phyloP scores from a whole-genome alignment of 2,329 filamentous ascomycete genomes.

The Cladosporium sp. region DNA sequence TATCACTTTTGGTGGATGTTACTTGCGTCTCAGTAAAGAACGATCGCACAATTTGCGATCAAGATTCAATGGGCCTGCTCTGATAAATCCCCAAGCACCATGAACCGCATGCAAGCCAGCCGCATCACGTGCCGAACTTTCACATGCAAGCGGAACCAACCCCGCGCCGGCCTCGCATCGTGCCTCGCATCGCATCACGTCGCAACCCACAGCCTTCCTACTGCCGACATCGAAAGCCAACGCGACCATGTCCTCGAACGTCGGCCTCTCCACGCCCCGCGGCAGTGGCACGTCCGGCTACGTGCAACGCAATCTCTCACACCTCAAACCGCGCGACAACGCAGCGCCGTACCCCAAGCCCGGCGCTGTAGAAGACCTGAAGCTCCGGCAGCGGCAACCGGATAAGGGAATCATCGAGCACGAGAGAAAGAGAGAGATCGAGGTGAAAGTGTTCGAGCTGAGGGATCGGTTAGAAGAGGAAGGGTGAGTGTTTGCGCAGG shows the following conservation, averaged over 20 bases:
- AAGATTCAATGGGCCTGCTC: too few species aligned
- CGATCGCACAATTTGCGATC: too few species aligned
- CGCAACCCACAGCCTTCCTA: neutral
- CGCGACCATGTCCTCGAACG: slow-evolving; percentile 79
- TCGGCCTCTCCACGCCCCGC: slow-evolving; percentile 87
- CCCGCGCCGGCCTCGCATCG: neutral
- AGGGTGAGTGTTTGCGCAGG: slow-evolving; percentile 45
- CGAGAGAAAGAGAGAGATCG: slow-evolving; percentile 82
- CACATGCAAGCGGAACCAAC: neutral
- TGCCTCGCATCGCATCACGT: neutral
- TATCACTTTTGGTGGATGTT: too few species aligned
- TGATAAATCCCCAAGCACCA: too few species aligned
- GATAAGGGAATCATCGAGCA: slow-evolving; percentile 92
- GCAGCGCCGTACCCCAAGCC: slow-evolving; percentile 65
- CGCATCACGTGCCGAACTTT: neutral
- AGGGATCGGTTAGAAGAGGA: slow-evolving; percentile 89
- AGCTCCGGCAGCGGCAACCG: slow-evolving; percentile 73
- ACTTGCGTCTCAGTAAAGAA: too few species aligned
- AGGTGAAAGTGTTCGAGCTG: slow-evolving; percentile 88
- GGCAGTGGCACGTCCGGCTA: slow-evolving; percentile 96
- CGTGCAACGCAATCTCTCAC: slow-evolving; percentile 90
- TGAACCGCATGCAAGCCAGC: too few species aligned
- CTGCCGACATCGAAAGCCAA: neutral
- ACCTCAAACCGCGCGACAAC: slow-evolving; percentile 77
- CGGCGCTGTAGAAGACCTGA: slow-evolving; percentile 56